Percentiles rank a stretch among this genome's conserved stretches.
These are phyloP conservation scores for Arachnopeziza araneosa DNA, from an alignment of 2,329 filamentous ascomycete genomes.

Conservation along the genomic window DNA sequence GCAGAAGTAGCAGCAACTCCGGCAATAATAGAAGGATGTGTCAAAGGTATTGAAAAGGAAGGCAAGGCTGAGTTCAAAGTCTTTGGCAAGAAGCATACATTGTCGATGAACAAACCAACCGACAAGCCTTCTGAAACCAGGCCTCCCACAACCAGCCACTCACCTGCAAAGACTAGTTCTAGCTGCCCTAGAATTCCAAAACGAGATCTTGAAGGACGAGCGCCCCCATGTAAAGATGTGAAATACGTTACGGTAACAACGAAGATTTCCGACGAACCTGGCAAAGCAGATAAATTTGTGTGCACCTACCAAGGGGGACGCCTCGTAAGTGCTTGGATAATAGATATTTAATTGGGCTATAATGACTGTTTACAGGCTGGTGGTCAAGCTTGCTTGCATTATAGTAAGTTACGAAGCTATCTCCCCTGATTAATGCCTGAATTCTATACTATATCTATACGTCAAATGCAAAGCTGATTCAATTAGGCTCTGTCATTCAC, in stretches of 20 bases:
- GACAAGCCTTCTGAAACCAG: constrained; percentile 1
- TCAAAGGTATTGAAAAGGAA: constrained; percentile 32
- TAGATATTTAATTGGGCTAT: neutral
- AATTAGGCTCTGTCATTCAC: constrained; percentile 1
- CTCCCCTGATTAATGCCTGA: too few relatives aligned
- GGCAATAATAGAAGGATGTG: constrained; percentile 29
- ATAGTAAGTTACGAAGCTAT: neutral
- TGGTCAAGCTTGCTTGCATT: constrained; percentile 2
- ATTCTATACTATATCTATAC: neutral
- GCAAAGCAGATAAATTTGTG: neutral
- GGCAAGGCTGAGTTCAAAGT: constrained; percentile 29
- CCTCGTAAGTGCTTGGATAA: neutral
- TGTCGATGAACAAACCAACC: constrained; percentile 15
- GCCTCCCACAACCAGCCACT: neutral
- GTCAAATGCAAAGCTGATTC: neutral
- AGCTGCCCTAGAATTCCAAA: constrained; percentile 1
- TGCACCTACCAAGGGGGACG: constrained; percentile 1
- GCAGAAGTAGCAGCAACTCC: constrained; percentile 24
- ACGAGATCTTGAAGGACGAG: neutral
- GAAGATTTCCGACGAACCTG: neutral
- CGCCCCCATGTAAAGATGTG: neutral
- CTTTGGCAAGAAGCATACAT: constrained; percentile 27
- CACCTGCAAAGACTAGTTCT: constrained; percentile 3
- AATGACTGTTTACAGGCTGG: neutral
- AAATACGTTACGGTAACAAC: constrained; percentile 2